A percentile compares a stretch with the other conserved stretches of the same genome.
These are phyloP conservation scores for Oryza coarctata DNA, from an alignment of 176 grass and related monocot species.

Conservation along the genomic window DNA sequence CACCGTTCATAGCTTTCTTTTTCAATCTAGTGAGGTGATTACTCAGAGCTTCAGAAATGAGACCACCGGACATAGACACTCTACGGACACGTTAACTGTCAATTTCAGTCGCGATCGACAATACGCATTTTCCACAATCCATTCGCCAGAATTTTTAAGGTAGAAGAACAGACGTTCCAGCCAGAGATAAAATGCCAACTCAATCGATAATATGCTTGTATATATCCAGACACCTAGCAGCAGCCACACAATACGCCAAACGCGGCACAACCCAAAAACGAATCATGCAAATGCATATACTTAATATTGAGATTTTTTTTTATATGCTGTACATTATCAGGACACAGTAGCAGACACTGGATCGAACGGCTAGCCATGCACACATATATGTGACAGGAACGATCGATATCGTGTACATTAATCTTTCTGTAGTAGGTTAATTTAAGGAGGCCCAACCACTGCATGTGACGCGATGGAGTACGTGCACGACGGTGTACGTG, in stretches of 20 bases:
- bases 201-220: not conserved
- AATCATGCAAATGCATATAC: not conserved
- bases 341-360: conserved; percentile 15
- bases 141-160: not conserved
- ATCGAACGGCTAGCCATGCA: conserved; percentile 3
- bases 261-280: not conserved
- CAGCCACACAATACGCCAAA: conserved; percentile 27
- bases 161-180: not conserved
- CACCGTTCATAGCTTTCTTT: not conserved
- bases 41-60: not conserved
- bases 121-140: not conserved
- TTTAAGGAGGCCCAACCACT: conserved; percentile 1
- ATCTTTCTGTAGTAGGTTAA: not conserved
- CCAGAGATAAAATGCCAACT: not conserved
- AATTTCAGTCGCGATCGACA: conserved; percentile 14
- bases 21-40: not conserved
- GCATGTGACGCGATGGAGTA: not conserved
- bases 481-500: not conserved
- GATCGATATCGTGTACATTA: not conserved
- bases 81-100: conserved; percentile 4
- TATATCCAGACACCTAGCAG: not conserved
- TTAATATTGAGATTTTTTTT: not conserved
- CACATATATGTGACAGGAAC: not conserved
- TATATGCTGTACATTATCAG: not conserved
- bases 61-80: not conserved